Conservation (phyloP, 208 protist species). For the Angomonas ambiguus region DNA sequence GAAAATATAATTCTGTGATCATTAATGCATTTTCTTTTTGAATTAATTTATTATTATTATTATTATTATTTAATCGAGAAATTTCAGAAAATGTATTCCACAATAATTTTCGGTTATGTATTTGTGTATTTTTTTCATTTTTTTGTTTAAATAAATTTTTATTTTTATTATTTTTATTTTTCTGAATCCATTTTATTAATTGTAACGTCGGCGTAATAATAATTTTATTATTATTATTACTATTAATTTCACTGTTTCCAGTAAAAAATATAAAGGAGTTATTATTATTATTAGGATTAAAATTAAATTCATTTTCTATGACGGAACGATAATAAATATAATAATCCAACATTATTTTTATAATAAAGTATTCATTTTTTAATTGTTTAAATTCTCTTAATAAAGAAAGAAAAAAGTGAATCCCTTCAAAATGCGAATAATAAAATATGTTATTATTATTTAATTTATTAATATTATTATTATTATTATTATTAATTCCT, state of each 20-base stretch:
- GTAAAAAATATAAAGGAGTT: background rate
- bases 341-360: background rate
- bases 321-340: background rate
- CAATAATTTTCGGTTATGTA: background rate
- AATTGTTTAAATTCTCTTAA: background rate
- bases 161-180: too few relatives aligned
- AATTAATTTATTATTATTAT: background rate
- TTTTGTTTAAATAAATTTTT: background rate
- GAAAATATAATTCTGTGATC: background rate
- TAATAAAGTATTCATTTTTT: background rate
- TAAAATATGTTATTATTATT: too few relatives aligned
- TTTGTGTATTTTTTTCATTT: background rate
- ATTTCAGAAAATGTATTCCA: background rate
- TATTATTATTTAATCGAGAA: background rate
- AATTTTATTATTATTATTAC: background rate
- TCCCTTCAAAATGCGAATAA: too few relatives aligned
- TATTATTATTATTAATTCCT: too few relatives aligned
- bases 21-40: background rate
- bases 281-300: background rate
- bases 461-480: too few relatives aligned
- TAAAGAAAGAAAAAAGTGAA: background rate
- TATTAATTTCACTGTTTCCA: background rate
- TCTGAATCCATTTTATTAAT: background rate
- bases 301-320: background rate
- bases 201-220: background rate